Evolutionary conservation across 169 alveolate species (phyloP), one percentile per base, ranked within the genome.

Genomic region (Eimeria acervulina): DNA sequence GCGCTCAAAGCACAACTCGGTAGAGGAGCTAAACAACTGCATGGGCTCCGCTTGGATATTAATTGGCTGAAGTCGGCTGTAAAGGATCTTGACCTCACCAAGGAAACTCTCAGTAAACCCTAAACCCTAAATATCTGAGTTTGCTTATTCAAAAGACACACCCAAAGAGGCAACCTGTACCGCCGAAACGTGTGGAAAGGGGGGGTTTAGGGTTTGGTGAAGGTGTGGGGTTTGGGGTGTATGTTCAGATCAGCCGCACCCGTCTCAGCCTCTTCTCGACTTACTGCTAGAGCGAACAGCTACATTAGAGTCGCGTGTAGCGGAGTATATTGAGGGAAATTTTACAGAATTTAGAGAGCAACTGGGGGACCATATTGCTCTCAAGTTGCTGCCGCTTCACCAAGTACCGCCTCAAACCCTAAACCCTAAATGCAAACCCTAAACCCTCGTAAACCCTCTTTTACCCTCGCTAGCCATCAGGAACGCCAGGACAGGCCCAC

Each of bases 101-200:
- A n/a, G 47, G 83, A 72, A 72, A 72, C 52, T 10, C 40, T 72
- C 83, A 72, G 83, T 72, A 72, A 61, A 61, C 74, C 74, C 74
- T 61, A 61, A 61, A 61, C 74, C 74, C 74, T 61, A 61, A 61
- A 61, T 21, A 10, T n/a, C n/a, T n/a, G n/a, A n/a, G n/a, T n/a
- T n/a, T n/a, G n/a, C n/a, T n/a, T n/a, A n/a, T n/a, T n/a, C n/a
- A n/a, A n/a, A n/a, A n/a, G n/a, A n/a, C n/a, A n/a, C n/a, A n/a
- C n/a, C n/a, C n/a, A n/a, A n/a, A n/a, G n/a, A n/a, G n/a, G n/a
- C n/a, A n/a, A n/a, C n/a, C n/a, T n/a, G n/a, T n/a, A n/a, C n/a
- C n/a, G n/a, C n/a, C n/a, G n/a, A n/a, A n/a, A n/a, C n/a, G n/a
- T n/a, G n/a, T n/a, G n/a, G n/a, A n/a, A n/a, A n/a, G n/a, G n/a